A percentile compares a stretch with the other conserved stretches of the same genome.
phyloP scores from a whole-genome alignment of 169 alveolate genomes.

The Theileria equi region DNA sequence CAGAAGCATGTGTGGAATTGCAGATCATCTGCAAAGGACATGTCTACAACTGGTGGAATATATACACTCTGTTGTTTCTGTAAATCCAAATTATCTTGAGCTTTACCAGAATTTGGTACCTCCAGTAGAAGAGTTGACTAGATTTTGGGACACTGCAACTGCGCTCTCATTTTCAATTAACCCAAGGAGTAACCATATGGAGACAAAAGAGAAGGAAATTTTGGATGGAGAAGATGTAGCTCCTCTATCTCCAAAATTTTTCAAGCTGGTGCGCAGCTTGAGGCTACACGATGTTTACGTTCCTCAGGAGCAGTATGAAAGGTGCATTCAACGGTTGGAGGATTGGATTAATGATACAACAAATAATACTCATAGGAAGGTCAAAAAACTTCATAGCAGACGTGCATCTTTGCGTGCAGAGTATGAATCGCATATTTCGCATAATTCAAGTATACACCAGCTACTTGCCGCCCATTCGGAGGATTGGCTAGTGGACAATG shows the following conservation, averaged over 20 bases:
- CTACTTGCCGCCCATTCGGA: conserved; percentile 4
- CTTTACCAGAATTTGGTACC: neutral
- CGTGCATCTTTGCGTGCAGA: conserved; percentile 28
- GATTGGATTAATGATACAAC: conserved; percentile 13
- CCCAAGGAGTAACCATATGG: no score
- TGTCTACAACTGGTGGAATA: conserved; percentile 38
- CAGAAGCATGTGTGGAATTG: conserved; percentile 10
- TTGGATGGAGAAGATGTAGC: neutral
- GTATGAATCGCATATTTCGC: conserved; percentile 20
- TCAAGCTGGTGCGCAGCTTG: conserved; percentile 18
- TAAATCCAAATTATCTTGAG: neutral
- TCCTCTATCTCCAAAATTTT: conserved; percentile 4
- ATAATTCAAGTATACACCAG: neutral
- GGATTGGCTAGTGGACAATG: conserved; percentile 16
- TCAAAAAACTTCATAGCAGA: conserved; percentile 33
- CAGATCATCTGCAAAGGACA: conserved; percentile 28
- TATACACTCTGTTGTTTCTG: conserved; percentile 4
- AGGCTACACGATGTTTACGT: conserved; percentile 37
- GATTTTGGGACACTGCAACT: conserved; percentile 21
- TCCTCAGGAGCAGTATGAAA: conserved; percentile 56
- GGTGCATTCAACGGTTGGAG: conserved; percentile 5
- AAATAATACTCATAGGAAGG: neutral
- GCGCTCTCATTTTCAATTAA: conserved; percentile 8
- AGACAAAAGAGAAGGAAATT: neutral
- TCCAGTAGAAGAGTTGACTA: conserved; percentile 5